phyloP scores from a whole-genome alignment of 1,284 basidiomycete species.

The Coniferiporia sulphurascens region DNA sequence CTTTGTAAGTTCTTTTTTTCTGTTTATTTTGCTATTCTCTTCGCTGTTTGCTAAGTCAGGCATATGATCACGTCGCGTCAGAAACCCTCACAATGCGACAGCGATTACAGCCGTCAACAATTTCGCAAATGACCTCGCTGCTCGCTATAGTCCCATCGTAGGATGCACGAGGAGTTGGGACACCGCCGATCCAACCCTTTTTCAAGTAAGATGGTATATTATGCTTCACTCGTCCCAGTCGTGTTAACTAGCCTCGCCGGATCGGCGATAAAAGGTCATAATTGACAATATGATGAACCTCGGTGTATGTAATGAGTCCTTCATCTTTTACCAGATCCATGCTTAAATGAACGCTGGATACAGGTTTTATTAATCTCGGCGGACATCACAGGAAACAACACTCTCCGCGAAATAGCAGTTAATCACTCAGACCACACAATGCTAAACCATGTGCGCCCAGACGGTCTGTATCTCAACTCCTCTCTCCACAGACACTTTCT shows the following conservation, averaged over 20 bases:
- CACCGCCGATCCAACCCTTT: constrained; percentile 15
- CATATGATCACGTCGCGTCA: constrained; percentile 16
- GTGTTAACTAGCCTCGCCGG: constrained; percentile 35
- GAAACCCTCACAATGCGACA: constrained; percentile 34
- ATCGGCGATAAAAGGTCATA: constrained; percentile 35
- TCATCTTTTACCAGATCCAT: background rate
- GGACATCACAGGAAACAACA: constrained; percentile 21
- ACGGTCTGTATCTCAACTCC: constrained; percentile 12
- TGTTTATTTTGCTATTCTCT: background rate
- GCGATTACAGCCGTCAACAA: constrained; percentile 33
- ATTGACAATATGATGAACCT: constrained; percentile 27
- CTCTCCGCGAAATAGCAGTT: constrained; percentile 21
- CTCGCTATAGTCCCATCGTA: constrained; percentile 37
- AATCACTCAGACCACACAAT: constrained; percentile 23
- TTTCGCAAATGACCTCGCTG: constrained; percentile 37
- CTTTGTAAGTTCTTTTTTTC: constrained; percentile 27
- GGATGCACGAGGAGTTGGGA: constrained; percentile 41
- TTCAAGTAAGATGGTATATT: constrained; percentile 13
- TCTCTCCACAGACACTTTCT: background rate
- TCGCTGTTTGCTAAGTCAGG: too few relatives aligned
- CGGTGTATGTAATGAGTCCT: constrained; percentile 38
- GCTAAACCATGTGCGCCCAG: constrained; percentile 22
- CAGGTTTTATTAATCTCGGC: constrained; percentile 22
- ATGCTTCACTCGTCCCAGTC: constrained; percentile 49
- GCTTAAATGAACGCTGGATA: background rate